phyloP scores from a whole-genome alignment of 139 green algal genomes.

The Chlorella vulgaris region DNA sequence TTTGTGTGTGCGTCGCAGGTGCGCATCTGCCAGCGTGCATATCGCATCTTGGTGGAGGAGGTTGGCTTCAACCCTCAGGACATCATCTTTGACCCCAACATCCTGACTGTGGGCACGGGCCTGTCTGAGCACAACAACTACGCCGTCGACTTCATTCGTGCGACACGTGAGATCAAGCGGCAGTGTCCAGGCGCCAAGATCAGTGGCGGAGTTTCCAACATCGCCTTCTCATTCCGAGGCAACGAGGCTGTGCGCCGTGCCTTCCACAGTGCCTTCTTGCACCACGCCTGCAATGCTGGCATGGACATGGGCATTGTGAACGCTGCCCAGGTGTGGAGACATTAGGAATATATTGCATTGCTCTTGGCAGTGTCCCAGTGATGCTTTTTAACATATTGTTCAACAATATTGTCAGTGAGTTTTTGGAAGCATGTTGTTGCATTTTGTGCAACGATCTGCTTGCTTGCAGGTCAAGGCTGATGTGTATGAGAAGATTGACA shows the following conservation, averaged over 20 bases:
- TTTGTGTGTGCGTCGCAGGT: conserved; percentile 54
- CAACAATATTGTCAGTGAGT: too few relatives aligned
- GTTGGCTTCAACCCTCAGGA: conserved; percentile 95
- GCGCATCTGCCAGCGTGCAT: conserved; percentile 94
- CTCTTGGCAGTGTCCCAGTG: background rate
- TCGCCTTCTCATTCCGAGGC: conserved; percentile 98
- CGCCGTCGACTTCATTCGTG: conserved; percentile 97
- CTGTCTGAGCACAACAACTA: conserved; percentile 99
- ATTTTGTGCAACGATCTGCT: too few relatives aligned
- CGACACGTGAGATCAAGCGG: conserved; percentile 93
- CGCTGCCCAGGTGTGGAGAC: conserved; percentile 71
- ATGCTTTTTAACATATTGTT: too few relatives aligned
- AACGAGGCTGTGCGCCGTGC: conserved; percentile 94
- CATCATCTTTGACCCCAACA: conserved; percentile 99
- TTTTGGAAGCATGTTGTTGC: too few relatives aligned
- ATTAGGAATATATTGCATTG: background rate
- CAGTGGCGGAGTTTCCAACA: conserved; percentile 96
- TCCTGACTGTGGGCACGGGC: conserved; percentile 97
- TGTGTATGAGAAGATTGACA: conserved; percentile 96
- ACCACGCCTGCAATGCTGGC: conserved; percentile 92
- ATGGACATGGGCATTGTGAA: conserved; percentile 99
- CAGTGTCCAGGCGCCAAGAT: conserved; percentile 95
- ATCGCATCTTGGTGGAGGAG: conserved; percentile 94
- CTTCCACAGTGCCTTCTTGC: conserved; percentile 95
- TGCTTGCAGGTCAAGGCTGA: conserved; percentile 84